phyloP scores from a whole-genome alignment of 2,329 filamentous ascomycete genomes.

The Fusarium tanahbumbuense region DNA sequence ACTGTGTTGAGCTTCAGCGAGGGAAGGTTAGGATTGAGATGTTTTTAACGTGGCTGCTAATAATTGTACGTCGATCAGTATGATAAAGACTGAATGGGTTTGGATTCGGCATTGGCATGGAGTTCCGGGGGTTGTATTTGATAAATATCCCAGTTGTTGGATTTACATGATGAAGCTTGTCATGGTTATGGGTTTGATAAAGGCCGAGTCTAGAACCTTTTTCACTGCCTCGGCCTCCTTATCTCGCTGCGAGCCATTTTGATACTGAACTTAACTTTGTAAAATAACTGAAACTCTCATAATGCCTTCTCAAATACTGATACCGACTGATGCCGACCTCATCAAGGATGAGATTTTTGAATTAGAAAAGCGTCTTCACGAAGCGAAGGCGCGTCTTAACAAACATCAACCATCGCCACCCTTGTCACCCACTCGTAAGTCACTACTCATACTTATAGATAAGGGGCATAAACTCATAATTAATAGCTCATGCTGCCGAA shows the following conservation, averaged over 20 bases:
- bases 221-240: constrained; percentile 27
- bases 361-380: constrained; percentile 65
- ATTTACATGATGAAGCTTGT: constrained; percentile 39
- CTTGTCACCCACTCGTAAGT: constrained; percentile 35
- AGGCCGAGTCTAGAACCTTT: constrained; percentile 14
- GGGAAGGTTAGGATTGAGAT: constrained; percentile 18
- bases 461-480: constrained; percentile 13
- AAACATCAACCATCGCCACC: constrained; percentile 37
- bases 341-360: constrained; percentile 67
- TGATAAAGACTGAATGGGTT: constrained; percentile 1
- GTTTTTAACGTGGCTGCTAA: constrained; percentile 28
- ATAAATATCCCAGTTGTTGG: constrained; percentile 32
- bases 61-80: constrained; percentile 19
- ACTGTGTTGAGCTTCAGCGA: constrained; percentile 13
- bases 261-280: constrained; percentile 16
- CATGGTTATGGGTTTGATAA: constrained; percentile 33
- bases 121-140: constrained; percentile 33
- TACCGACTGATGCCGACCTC: constrained; percentile 44
- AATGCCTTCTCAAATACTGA: constrained; percentile 44
- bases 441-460: constrained; percentile 5
- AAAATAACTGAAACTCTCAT: constrained; percentile 14
- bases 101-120: constrained; percentile 41
- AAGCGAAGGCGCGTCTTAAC: constrained; percentile 59
- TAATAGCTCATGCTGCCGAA: constrained; percentile 34
- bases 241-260: constrained; percentile 37